Conservation (phyloP, 1,139 yeast genomes). For the Lizanozyma gosingica region DNA sequence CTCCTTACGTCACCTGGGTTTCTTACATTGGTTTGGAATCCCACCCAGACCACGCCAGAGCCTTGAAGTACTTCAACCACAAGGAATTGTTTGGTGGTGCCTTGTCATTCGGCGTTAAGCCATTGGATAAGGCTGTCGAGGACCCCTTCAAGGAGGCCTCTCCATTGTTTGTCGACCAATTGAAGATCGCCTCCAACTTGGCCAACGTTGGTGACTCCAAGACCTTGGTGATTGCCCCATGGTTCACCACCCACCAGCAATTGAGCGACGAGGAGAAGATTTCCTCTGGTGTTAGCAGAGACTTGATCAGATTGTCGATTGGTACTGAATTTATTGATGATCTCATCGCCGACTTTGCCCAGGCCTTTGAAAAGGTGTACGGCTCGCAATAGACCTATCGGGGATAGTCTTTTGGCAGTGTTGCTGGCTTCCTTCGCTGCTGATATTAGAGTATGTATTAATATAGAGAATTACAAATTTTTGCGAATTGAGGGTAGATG, state of each 20-base stretch:
- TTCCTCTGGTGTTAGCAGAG: constrained; percentile 80
- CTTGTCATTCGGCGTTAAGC: constrained; percentile 81
- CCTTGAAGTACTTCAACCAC: constrained; percentile 64
- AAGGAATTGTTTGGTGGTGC: constrained; percentile 77
- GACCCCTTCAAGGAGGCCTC: constrained; percentile 67
- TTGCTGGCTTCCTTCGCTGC: too few species aligned
- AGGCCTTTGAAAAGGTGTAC: constrained; percentile 56
- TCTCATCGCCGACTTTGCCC: constrained; percentile 77
- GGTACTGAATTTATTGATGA: constrained; percentile 91
- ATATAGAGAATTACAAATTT: too few species aligned
- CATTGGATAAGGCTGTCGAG: constrained; percentile 33
- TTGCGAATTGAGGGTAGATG: too few species aligned
- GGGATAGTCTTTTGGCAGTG: too few species aligned
- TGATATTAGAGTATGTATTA: too few species aligned
- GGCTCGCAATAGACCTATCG: constrained; percentile 3
- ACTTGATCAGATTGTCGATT: constrained; percentile 77
- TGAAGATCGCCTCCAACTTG: constrained; percentile 80
- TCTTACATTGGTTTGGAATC: constrained; percentile 84
- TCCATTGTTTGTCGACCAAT: constrained; percentile 71
- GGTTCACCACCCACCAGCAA: constrained; percentile 92
- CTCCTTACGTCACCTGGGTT: constrained; percentile 75
- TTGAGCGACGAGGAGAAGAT: constrained; percentile 70
- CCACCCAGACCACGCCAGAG: constrained; percentile 74
- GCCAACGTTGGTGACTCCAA: constrained; percentile 97
- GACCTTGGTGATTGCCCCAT: constrained; percentile 92